A percentile compares a stretch with the other conserved stretches of the same genome.
These are phyloP conservation scores for Monosporascus ibericus DNA, from an alignment of 2,329 filamentous ascomycete species.

Conservation along the genomic window DNA sequence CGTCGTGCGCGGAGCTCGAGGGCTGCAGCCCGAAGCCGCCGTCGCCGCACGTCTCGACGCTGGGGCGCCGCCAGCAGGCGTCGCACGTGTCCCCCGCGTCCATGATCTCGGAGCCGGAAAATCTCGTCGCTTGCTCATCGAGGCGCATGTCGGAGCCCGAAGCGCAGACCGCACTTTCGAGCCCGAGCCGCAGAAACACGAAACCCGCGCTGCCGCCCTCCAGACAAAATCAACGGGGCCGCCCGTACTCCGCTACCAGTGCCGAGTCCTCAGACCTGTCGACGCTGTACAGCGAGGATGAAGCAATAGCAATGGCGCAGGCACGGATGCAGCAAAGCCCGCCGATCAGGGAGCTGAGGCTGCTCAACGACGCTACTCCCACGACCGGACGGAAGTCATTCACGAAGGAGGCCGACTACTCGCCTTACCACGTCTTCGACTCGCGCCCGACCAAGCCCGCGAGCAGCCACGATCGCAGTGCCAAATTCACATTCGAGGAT, in stretches of 20 bases:
- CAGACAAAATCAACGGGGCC: conserved; percentile 1
- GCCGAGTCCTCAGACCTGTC: conserved; percentile 48
- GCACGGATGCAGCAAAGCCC: conserved; percentile 20
- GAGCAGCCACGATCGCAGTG: background rate
- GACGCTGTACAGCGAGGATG: conserved; percentile 50
- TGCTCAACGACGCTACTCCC: conserved; percentile 3
- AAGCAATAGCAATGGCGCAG: conserved; percentile 25
- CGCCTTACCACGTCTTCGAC: conserved; percentile 2
- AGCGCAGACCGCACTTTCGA: conserved; percentile 32
- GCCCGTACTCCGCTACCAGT: conserved; percentile 28
- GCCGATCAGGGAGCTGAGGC: conserved; percentile 4
- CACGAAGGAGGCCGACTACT: conserved; percentile 6
- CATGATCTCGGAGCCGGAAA: conserved; percentile 33
- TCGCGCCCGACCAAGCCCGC: background rate
- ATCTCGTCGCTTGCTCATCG: conserved; percentile 27
- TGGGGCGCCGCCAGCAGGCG: conserved; percentile 18
- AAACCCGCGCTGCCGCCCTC: conserved; percentile 3
- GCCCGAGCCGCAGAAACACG: conserved; percentile 33
- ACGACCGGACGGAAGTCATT: conserved; percentile 3
- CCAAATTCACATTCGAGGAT: conserved; percentile 5
- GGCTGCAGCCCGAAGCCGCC: conserved; percentile 7
- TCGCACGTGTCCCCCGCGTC: conserved; percentile 30
- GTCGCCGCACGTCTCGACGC: conserved; percentile 7
- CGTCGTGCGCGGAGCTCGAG: conserved; percentile 16
- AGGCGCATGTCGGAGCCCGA: conserved; percentile 30